Evolutionary conservation across 805 yeast species (phyloP), one percentile per base, ranked within the genome.

Genomic region (Cyberlindnera misumaiensis): DNA sequence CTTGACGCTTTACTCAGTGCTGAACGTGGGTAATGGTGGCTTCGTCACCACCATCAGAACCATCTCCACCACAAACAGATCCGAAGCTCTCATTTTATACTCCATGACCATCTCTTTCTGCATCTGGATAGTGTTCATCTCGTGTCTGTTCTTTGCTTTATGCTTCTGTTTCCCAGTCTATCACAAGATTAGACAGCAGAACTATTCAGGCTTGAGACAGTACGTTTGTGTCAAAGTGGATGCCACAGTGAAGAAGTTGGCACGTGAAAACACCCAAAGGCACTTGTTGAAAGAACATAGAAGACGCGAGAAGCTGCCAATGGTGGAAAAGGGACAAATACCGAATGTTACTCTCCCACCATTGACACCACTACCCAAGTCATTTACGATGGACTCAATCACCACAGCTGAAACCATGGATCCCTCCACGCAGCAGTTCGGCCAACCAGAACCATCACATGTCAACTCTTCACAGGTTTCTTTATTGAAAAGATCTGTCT

Each of bases 71-170:
- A 66, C 75, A 11, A 79, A 83, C 53, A 61, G 73, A 44, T 63
- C 70, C 32, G 81, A 83, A 52, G 85, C 94, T 2, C 62, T 86
- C n/a, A 72, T 86, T 17, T 56, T 87, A 18, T 74, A 86, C 20
- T 70, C 83, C 47, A 85, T 86, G 90, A 66, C 82, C 29, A 68
- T 83, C 41, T 83, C 95, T 2, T 75, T 87, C 49, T 56, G 73
- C 12, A 72, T 87, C 48, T 87, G 93, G 89, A 63, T 77, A 11
- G 59, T 83, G 38, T 83, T 83, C 65, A 70, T 82, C 43, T 52
- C 73, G 37, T 67, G 69, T 53, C 72, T 83, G 41, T 47, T 65
- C 17, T 51, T 76, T 39, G 89, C 86, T 1, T 44, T 80, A 45
- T 28, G 76, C 2, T 64, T 70, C 42, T 68, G 69, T 34, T 47